A percentile compares a stretch with the other conserved stretches of the same genome.
Evolutionary conservation across 371 early-diverging fungal species (phyloP).

Genomic region (Rhizopus microsporus): DNA sequence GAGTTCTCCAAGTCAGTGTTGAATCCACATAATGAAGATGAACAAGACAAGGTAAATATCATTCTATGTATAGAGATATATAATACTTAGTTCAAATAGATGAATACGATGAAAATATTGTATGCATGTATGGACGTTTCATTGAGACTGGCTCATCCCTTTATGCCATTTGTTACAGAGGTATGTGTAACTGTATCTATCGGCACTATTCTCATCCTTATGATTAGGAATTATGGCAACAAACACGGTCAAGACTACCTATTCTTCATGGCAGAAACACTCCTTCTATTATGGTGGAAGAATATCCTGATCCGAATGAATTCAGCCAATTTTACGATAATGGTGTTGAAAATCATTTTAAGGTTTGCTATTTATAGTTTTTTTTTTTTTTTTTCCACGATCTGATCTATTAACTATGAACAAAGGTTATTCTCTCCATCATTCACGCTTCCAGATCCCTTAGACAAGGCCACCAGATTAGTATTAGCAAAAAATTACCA

Average conservation of each 20-base stretch:
- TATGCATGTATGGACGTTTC: conserved; percentile 84
- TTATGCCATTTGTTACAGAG: conserved; percentile 99
- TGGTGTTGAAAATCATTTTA: conserved; percentile 57
- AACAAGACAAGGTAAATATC: conserved; percentile 38
- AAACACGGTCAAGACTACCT: conserved; percentile 35
- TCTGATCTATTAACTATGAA: conserved; percentile 4
- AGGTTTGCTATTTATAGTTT: conserved; percentile 28
- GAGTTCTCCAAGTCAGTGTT: conserved; percentile 76
- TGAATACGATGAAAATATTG: conserved; percentile 48
- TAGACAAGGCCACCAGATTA: conserved; percentile 64
- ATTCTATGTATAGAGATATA: background rate
- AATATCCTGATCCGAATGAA: conserved; percentile 46
- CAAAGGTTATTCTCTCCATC: conserved; percentile 49
- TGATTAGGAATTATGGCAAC: conserved; percentile 66
- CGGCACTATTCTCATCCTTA: background rate
- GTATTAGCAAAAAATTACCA: conserved; percentile 50
- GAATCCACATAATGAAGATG: conserved; percentile 36
- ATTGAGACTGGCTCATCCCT: conserved; percentile 90
- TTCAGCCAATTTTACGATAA: conserved; percentile 40
- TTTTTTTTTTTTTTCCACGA: background rate
- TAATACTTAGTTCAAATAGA: conserved; percentile 20
- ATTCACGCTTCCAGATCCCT: conserved; percentile 68
- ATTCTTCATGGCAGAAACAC: conserved; percentile 11
- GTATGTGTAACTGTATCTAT: conserved; percentile 61
- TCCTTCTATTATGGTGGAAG: conserved; percentile 58